These are phyloP conservation scores for Phialocephala sp. DNA, from an alignment of 2,329 filamentous ascomycete genomes.

Conservation along the genomic window DNA sequence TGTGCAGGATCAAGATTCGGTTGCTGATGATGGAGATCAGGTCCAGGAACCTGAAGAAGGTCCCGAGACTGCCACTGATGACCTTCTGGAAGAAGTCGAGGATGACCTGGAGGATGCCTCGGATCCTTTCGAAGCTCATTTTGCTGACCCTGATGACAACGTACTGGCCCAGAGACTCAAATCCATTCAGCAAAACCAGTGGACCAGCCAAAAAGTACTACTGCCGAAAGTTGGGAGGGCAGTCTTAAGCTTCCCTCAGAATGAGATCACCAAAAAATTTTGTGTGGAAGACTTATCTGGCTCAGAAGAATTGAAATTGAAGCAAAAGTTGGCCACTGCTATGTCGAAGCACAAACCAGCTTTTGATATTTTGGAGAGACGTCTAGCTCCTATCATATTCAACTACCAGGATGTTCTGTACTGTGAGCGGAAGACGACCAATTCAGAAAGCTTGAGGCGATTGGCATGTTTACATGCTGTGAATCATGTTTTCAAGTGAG, in stretches of 20 bases:
- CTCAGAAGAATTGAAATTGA: slow-evolving; percentile 64
- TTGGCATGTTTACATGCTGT: slow-evolving; percentile 82
- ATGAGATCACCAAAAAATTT: slow-evolving; percentile 42
- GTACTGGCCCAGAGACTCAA: slow-evolving; percentile 60
- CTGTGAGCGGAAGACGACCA: slow-evolving; percentile 71
- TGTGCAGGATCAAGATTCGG: slow-evolving; percentile 23
- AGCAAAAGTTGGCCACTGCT: slow-evolving; percentile 68
- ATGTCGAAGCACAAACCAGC: slow-evolving; percentile 58
- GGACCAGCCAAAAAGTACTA: slow-evolving; percentile 53
- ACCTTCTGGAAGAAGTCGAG: slow-evolving; percentile 45
- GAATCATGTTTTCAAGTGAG: slow-evolving; percentile 88
- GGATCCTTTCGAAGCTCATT: slow-evolving; percentile 85
- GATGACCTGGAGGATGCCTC: slow-evolving; percentile 58
- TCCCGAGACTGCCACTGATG: slow-evolving; percentile 45
- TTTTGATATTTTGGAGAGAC: slow-evolving; percentile 67
- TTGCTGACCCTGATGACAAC: slow-evolving; percentile 69
- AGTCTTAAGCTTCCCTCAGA: slow-evolving; percentile 53
- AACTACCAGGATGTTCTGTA: slow-evolving; percentile 83
- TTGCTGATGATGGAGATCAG: slow-evolving; percentile 44
- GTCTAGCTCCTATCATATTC: slow-evolving; percentile 75
- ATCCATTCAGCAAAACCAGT: slow-evolving; percentile 56
- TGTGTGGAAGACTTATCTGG: slow-evolving; percentile 37
- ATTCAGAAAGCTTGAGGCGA: slow-evolving; percentile 71
- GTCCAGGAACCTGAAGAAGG: slow-evolving; percentile 58
- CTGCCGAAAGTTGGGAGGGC: slow-evolving; percentile 54